Conservation (phyloP, 1,139 yeast species). For the Zhuliangozyma blackwelliae region DNA sequence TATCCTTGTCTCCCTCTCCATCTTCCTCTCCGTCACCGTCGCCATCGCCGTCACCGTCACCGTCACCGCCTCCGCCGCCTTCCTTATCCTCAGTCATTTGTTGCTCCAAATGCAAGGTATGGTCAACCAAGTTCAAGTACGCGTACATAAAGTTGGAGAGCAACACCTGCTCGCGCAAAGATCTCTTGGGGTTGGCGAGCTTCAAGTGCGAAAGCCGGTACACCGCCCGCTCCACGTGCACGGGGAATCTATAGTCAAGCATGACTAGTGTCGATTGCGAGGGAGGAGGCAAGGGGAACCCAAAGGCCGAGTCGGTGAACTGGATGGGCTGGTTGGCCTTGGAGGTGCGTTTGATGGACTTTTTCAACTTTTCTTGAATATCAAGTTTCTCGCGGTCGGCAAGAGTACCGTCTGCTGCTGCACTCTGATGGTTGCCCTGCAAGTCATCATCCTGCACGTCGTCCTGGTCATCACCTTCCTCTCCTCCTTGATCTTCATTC, state of each 20-base stretch:
- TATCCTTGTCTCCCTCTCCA: slow-evolving; percentile 2
- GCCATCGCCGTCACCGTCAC: slow-evolving; percentile 8
- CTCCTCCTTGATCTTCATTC: slow-evolving; percentile 4
- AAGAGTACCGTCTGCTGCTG: slow-evolving; percentile 10
- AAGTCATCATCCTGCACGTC: slow-evolving; percentile 4
- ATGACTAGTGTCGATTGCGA: slow-evolving; percentile 70
- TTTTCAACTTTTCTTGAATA: slow-evolving; percentile 44
- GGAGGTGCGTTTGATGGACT: slow-evolving; percentile 40
- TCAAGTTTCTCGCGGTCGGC: slow-evolving; percentile 36
- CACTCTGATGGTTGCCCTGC: slow-evolving; percentile 8
- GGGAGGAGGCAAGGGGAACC: slow-evolving; percentile 79
- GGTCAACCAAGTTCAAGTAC: slow-evolving; percentile 89
- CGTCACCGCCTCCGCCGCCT: slow-evolving; percentile 9
- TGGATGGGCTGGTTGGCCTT: slow-evolving; percentile 66
- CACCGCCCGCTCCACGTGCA: slow-evolving; percentile 93
- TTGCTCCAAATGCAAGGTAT: slow-evolving; percentile 72
- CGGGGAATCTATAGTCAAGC: slow-evolving; percentile 84
- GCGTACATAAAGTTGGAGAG: slow-evolving; percentile 97
- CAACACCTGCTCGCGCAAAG: slow-evolving; percentile 85
- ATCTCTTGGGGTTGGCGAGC: slow-evolving; percentile 89
- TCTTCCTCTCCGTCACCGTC: slow-evolving; percentile 8
- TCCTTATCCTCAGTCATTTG: slow-evolving; percentile 20
- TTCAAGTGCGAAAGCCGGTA: slow-evolving; percentile 88
- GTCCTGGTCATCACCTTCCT: slow-evolving; percentile 7
- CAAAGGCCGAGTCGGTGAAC: slow-evolving; percentile 79